These are phyloP conservation scores for Leucogyrophana mollusca DNA, from an alignment of 768 basidiomycete genomes.

Conservation along the genomic window DNA sequence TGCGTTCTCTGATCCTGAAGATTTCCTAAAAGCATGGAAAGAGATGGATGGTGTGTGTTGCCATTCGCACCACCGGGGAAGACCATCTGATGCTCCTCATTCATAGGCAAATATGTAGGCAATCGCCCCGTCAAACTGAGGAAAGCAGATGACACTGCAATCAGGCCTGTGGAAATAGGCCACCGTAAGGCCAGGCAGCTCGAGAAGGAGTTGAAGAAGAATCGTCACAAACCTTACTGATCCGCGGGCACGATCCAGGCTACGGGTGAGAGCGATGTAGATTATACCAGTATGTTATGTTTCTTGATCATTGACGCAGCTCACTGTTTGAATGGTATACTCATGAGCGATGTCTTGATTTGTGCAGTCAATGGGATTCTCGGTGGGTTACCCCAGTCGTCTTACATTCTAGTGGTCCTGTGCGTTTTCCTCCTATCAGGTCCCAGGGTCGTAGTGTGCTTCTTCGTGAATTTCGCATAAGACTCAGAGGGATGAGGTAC, in stretches of 20 bases:
- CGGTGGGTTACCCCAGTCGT: too few relatives aligned
- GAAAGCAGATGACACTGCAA: conserved; percentile 85
- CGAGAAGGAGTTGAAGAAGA: conserved; percentile 90
- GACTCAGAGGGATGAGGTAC: too few relatives aligned
- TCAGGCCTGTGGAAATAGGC: conserved; percentile 91
- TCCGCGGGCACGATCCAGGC: not conserved
- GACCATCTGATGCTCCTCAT: not conserved
- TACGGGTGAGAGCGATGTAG: not conserved
- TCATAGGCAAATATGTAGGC: conserved; percentile 92
- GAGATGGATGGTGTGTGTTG: conserved; percentile 89
- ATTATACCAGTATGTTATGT: conserved; percentile 27
- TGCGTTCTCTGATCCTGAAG: conserved; percentile 97
- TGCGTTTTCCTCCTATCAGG: too few relatives aligned
- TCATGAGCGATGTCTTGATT: too few relatives aligned
- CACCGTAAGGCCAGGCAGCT: conserved; percentile 88
- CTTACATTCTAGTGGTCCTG: too few relatives aligned
- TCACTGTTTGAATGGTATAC: too few relatives aligned
- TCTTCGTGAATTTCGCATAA: too few relatives aligned
- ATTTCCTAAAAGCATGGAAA: conserved; percentile 98
- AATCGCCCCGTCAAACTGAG: conserved; percentile 96
- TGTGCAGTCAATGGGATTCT: too few relatives aligned
- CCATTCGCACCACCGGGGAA: not conserved
- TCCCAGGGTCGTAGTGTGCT: too few relatives aligned
- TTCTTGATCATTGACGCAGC: conserved; percentile 19
- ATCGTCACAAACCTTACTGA: conserved; percentile 81